Conservation (phyloP, 352 stramenopile genomes). For the Globisporangium nodosum region DNA sequence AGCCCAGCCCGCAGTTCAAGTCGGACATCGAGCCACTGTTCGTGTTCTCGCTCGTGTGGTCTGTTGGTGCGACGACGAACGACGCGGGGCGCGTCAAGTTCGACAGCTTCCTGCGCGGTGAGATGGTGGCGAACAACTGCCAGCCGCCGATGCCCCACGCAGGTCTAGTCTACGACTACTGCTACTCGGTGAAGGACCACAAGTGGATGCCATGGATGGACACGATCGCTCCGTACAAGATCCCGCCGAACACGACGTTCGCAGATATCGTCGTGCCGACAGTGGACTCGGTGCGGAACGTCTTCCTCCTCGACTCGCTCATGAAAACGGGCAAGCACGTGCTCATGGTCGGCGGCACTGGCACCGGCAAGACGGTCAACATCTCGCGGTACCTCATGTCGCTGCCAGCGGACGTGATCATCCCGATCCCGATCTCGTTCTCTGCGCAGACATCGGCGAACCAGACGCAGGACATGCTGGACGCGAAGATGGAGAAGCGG, state of each 20-base stretch:
- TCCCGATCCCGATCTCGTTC: slow-evolving; percentile 91
- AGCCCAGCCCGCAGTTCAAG: slow-evolving; percentile 63
- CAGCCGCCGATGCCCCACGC: slow-evolving; percentile 45
- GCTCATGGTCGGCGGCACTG: slow-evolving; percentile 92
- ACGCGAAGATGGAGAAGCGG: slow-evolving; percentile 91
- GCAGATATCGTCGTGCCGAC: slow-evolving; percentile 93
- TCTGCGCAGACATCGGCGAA: slow-evolving; percentile 90
- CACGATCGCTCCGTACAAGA: slow-evolving; percentile 81
- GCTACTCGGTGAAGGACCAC: slow-evolving; percentile 80
- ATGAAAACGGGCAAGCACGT: slow-evolving; percentile 86
- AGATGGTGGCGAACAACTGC: slow-evolving; percentile 74
- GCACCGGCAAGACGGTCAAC: slow-evolving; percentile 94
- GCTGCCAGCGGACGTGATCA: slow-evolving; percentile 79
- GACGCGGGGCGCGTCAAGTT: slow-evolving; percentile 78
- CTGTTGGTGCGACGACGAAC: slow-evolving; percentile 88
- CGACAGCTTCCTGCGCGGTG: slow-evolving; percentile 83
- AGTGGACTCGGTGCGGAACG: slow-evolving; percentile 91
- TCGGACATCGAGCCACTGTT: slow-evolving; percentile 85
- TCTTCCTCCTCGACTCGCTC: slow-evolving; percentile 86
- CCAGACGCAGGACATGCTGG: slow-evolving; percentile 90
- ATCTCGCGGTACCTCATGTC: slow-evolving; percentile 88
- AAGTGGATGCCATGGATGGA: slow-evolving; percentile 94
- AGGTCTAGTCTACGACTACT: slow-evolving; percentile 89
- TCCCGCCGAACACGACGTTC: slow-evolving; percentile 68
- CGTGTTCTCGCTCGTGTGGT: slow-evolving; percentile 92